Percentiles rank a stretch among this genome's conserved stretches.
These are phyloP conservation scores for Calendula officinalis DNA, from an alignment of 129 eudicot species.

Conservation along the genomic window DNA sequence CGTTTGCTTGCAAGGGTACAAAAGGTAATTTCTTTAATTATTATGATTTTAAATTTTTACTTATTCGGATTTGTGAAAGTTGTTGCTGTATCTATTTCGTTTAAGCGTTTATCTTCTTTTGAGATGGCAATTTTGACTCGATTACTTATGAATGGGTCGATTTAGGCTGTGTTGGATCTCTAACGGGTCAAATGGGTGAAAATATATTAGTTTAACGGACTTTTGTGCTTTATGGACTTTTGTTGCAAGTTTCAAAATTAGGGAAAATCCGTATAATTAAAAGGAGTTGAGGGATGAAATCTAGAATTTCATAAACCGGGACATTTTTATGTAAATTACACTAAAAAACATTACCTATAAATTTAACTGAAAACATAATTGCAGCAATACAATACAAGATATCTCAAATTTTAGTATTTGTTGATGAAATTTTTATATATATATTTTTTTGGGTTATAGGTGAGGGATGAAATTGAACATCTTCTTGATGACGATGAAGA, in stretches of 20 bases:
- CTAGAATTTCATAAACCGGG: no score
- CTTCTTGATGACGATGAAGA: constrained; percentile 98
- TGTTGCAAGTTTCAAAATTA: no score
- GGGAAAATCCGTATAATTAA: no score
- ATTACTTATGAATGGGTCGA: no score
- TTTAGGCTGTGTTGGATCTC: no score
- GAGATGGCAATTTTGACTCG: no score
- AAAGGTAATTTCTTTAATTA: constrained; percentile 53
- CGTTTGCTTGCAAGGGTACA: constrained; percentile 98
- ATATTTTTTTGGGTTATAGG: constrained; percentile 64
- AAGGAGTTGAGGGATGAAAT: no score
- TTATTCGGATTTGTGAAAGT: background rate
- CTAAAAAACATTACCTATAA: background rate
- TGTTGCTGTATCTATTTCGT: background rate
- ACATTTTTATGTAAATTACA: no score
- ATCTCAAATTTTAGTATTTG: background rate
- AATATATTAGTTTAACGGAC: no score
- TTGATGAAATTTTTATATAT: constrained; percentile 6
- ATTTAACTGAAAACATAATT: background rate
- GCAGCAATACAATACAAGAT: background rate
- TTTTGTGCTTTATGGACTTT: no score
- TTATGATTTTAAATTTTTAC: background rate
- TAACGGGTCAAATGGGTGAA: no score
- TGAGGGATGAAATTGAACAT: constrained; percentile 97
- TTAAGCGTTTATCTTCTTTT: background rate